Percentiles rank a stretch among this genome's conserved stretches.
phyloP scores from a whole-genome alignment of 129 eudicot genomes.

The Flaveria ramosissima region DNA sequence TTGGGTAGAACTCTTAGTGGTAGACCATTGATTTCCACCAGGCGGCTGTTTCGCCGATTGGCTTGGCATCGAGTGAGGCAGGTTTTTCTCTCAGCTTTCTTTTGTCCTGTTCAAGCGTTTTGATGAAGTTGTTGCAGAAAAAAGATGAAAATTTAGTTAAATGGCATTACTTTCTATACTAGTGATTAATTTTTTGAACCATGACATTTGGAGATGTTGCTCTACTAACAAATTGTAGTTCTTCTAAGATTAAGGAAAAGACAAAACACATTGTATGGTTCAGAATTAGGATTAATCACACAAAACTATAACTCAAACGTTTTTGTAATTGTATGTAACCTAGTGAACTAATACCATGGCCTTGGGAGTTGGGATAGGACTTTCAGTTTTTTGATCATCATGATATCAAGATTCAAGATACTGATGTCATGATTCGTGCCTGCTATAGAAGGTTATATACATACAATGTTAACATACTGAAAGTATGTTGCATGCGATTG shows the following conservation, averaged over 20 bases:
- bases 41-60: constrained; percentile 63
- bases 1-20: constrained; percentile 96
- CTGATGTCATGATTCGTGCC: neutral
- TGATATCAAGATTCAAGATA: neutral
- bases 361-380: neutral
- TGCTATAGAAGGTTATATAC: neutral
- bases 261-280: neutral
- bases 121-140: too few relatives aligned
- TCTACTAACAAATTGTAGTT: neutral
- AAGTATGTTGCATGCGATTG: neutral
- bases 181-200: neutral
- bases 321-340: neutral
- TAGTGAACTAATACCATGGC: neutral
- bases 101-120: constrained; percentile 6
- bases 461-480: neutral
- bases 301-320: too few relatives aligned
- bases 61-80: constrained; percentile 99
- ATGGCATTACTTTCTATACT: neutral
- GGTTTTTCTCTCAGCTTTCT: constrained; percentile 82
- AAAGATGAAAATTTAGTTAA: neutral
- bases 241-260: neutral
- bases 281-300: neutral
- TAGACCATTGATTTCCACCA: constrained; percentile 74
- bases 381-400: neutral
- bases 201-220: neutral